Percentiles rank a stretch among this genome's conserved stretches.
These are phyloP conservation scores for Anthoceros angustus DNA, from an alignment of 225 moss, liverwort and hornwort species.

Conservation along the genomic window DNA sequence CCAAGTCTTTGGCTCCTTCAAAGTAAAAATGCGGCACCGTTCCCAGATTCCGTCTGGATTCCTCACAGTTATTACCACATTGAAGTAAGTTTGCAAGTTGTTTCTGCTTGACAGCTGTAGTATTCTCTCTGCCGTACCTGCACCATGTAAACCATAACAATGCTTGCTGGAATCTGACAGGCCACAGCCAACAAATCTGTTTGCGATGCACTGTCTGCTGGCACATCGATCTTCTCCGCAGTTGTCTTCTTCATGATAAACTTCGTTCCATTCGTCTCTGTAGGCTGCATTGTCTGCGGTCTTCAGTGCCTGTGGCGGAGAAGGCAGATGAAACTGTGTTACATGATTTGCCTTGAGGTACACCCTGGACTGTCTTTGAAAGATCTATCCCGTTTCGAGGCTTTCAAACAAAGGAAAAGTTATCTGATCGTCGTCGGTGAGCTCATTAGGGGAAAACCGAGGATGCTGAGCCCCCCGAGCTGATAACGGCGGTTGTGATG, in stretches of 20 bases:
- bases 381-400: background rate
- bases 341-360: conserved; percentile 1
- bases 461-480: background rate
- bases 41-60: background rate
- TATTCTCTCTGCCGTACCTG: background rate
- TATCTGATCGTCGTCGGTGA: background rate
- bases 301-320: conserved; percentile 2
- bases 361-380: background rate
- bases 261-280: background rate
- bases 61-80: conserved; percentile 1
- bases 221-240: background rate
- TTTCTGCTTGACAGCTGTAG: background rate
- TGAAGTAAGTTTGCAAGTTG: background rate
- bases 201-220: background rate
- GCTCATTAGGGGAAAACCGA: background rate
- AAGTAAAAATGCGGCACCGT: background rate
- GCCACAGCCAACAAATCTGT: background rate
- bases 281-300: background rate
- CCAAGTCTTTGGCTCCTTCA: background rate
- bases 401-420: background rate
- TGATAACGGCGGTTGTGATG: background rate
- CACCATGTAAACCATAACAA: background rate
- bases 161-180: background rate
- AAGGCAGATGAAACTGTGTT: background rate
- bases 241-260: background rate